Evolutionary conservation across 345 rosid genomes (phyloP), one percentile per base, ranked within the genome.

Genomic region (Cardiospermum halicacabum): DNA sequence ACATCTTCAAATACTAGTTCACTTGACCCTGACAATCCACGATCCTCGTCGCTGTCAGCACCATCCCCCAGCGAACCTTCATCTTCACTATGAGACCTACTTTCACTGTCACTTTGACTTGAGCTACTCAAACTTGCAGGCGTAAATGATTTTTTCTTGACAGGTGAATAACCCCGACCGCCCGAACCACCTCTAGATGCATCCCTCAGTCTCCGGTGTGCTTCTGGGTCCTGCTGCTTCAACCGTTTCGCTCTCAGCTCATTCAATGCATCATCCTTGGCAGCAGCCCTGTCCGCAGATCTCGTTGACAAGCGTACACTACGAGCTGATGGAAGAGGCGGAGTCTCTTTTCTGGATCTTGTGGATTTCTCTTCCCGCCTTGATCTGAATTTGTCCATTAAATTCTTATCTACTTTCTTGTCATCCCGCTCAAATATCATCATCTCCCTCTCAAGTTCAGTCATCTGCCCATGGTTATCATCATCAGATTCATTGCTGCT

Each of bases 151-250:
- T 84, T 95, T 56, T 78, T 74, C 82, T 86, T 91, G 70, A 71
- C 43, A n/a, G 97, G 87, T 48, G 97, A 81, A 62, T 81, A 76
- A 11, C 82, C 86, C 31, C 88, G 70, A 30, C 73, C 67, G 36
- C 87, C 84, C 43, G 98, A 77, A 62, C 83, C 68, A 47, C 83
- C 85, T 77, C 84, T 79, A 40, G 96, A 77, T 40, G 85, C 83
- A 81, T 91, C 97, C 74, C 89, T 85, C 73, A 89, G 56, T 73
- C 81, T 89, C 47, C 82, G 85, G 54, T 87, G 89, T 66, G 87
- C 91, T 15, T 85, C 90, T 0, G 99, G 96, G 56, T 95, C 96
- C 77, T 91, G 96, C 83, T 91, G 96, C 84, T 91, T 91, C 73
- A 86, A 59, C 54, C 96, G 87, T 67, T 89, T 91, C 10, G 99